phyloP scores from a whole-genome alignment of 2,329 filamentous ascomycete genomes.

The Fusarium sp. region DNA sequence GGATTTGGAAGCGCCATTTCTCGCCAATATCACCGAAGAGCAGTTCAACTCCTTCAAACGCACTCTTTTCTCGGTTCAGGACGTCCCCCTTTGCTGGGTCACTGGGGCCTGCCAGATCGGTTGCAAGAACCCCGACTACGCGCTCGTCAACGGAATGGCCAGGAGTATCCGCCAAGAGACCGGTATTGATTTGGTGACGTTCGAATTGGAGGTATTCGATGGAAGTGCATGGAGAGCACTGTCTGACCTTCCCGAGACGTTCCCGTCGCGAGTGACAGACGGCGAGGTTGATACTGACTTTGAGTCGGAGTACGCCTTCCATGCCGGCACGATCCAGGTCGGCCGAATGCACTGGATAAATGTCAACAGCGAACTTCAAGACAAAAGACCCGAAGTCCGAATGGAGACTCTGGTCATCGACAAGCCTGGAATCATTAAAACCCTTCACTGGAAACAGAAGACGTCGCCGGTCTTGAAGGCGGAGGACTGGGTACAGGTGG shows the following conservation, averaged over 20 bases:
- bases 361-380: constrained; percentile 5
- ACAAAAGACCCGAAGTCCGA: not conserved
- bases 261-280: constrained; percentile 1
- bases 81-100: constrained; percentile 9
- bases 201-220: not conserved
- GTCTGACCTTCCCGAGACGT: not conserved
- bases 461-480: constrained; percentile 3
- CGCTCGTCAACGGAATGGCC: constrained; percentile 7
- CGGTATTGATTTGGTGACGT: constrained; percentile 7
- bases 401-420: not conserved
- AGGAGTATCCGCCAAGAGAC: constrained; percentile 12
- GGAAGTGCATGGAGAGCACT: not conserved
- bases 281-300: constrained; percentile 8
- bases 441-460: constrained; percentile 10
- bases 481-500: constrained; percentile 9
- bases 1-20: constrained; percentile 10
- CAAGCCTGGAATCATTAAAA: constrained; percentile 11
- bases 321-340: constrained; percentile 9
- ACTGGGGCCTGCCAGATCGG: constrained; percentile 2
- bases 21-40: constrained; percentile 3
- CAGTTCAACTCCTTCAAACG: constrained; percentile 4
- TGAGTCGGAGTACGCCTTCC: constrained; percentile 6
- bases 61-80: constrained; percentile 5
- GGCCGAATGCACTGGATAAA: constrained; percentile 10
- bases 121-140: constrained; percentile 13